These are phyloP conservation scores for Pelagophyceae sp. DNA, from an alignment of 352 stramenopile genomes.

Conservation along the genomic window DNA sequence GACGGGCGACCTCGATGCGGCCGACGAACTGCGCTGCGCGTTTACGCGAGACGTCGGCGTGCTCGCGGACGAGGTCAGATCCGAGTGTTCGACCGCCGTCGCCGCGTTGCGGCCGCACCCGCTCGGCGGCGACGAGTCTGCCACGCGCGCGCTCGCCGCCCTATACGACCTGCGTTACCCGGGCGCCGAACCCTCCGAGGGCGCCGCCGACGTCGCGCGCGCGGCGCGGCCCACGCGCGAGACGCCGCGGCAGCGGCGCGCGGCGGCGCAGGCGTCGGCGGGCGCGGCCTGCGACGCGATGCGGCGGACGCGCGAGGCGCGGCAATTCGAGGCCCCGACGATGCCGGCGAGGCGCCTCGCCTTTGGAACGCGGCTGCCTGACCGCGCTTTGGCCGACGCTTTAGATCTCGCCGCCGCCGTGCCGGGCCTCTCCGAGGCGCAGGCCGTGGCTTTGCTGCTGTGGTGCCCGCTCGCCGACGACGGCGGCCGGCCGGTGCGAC, in stretches of 20 bases:
- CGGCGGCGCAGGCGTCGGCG: neutral
- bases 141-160: too few species aligned
- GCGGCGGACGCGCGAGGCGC: neutral
- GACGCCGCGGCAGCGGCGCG: neutral
- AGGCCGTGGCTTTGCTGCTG: neutral
- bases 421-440: neutral
- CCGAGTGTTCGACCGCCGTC: too few species aligned
- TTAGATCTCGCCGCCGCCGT: constrained; percentile 1
- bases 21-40: neutral
- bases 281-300: neutral
- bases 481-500: neutral
- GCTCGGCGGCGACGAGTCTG: neutral
- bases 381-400: neutral
- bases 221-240: neutral
- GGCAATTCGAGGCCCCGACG: neutral
- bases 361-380: neutral
- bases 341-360: neutral
- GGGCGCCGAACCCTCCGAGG: too few species aligned
- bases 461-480: neutral
- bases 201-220: neutral
- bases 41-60: neutral
- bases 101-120: neutral
- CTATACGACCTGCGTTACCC: too few species aligned
- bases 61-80: neutral
- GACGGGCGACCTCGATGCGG: neutral